These are phyloP conservation scores for Fragaria vesca DNA, from an alignment of 306 rosid species.

Conservation along the genomic window DNA sequence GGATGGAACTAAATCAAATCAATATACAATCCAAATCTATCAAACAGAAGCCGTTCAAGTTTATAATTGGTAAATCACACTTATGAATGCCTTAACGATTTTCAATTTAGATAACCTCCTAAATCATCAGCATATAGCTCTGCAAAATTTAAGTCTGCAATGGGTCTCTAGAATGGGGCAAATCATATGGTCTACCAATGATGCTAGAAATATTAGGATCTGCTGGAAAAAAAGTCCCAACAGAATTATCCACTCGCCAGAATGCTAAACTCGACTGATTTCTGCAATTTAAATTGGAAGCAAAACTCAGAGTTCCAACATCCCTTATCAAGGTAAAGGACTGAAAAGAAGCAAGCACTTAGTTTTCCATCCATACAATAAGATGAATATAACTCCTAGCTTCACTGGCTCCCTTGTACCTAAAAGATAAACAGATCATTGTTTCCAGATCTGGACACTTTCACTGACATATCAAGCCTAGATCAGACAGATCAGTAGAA, in stretches of 20 bases:
- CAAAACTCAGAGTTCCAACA: neutral
- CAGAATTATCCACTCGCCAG: conserved; percentile 90
- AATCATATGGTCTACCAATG: conserved; percentile 65
- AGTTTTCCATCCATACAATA: neutral
- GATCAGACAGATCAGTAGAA: neutral
- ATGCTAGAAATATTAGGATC: conserved; percentile 50
- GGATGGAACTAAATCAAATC: no score
- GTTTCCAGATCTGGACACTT: neutral
- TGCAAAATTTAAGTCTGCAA: no score
- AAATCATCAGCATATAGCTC: no score
- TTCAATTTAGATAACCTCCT: no score
- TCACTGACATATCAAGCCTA: neutral
- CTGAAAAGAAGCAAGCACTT: neutral
- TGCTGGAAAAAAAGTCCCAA: conserved; percentile 90
- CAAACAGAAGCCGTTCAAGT: no score
- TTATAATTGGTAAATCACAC: no score
- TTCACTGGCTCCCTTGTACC: neutral
- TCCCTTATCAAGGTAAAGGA: neutral
- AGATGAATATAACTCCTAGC: neutral
- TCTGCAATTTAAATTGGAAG: conserved; percentile 45
- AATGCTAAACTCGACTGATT: conserved; percentile 50
- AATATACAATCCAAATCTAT: no score
- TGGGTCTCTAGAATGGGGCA: conserved; percentile 34
- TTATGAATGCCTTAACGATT: no score
- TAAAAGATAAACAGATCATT: neutral